Percentiles rank a stretch among this genome's conserved stretches.
Conservation (phyloP, 208 protist species). For the Phytomonas francai region DNA sequence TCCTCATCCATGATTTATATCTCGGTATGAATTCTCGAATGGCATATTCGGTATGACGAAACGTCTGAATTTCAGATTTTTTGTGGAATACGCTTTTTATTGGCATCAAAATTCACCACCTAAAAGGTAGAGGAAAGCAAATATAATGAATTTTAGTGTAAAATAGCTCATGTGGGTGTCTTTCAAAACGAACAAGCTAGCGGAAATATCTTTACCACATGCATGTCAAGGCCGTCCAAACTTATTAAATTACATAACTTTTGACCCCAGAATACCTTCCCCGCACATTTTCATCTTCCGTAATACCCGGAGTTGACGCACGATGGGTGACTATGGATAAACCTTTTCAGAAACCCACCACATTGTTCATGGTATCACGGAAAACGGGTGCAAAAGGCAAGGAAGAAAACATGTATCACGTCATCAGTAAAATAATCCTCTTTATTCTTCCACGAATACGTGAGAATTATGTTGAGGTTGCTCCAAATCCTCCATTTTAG, state of each 20-base stretch:
- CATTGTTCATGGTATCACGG: background rate
- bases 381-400: background rate
- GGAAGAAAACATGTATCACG: background rate
- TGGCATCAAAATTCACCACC: background rate
- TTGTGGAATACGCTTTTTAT: background rate
- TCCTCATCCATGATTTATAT: conserved; percentile 13
- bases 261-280: too few relatives aligned
- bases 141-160: background rate
- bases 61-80: background rate
- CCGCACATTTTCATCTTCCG: too few relatives aligned
- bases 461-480: background rate
- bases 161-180: background rate
- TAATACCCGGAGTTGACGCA: too few relatives aligned
- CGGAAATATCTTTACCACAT: too few relatives aligned
- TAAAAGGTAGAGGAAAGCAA: background rate
- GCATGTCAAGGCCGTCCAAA: too few relatives aligned
- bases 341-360: too few relatives aligned
- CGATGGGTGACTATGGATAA: too few relatives aligned
- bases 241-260: too few relatives aligned
- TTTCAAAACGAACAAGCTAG: background rate
- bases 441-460: background rate
- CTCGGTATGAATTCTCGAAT: background rate
- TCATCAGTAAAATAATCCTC: background rate
- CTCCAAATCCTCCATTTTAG: background rate
- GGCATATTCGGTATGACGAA: background rate